phyloP scores from a whole-genome alignment of 2,329 filamentous ascomycete genomes.

The Neodidymelliopsis sp. region DNA sequence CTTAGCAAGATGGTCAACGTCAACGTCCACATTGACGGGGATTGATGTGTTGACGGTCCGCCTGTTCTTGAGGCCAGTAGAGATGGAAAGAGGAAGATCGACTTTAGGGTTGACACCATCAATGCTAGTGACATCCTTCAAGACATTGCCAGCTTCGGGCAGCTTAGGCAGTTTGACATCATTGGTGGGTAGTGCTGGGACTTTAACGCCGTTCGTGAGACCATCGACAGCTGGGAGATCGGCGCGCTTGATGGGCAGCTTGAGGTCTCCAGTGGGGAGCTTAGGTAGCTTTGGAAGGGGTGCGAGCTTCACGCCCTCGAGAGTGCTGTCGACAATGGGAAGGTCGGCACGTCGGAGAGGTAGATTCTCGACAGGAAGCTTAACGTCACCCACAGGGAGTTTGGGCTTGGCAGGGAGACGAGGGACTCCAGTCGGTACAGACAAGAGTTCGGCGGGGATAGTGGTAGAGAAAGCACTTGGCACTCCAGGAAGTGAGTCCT shows the following conservation, averaged over 20 bases:
- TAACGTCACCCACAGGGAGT: not conserved
- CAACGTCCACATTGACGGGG: no score
- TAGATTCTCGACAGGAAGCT: not conserved
- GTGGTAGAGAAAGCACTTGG: not conserved
- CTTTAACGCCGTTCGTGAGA: not conserved
- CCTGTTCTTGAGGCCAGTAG: not conserved
- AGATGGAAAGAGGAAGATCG: not conserved
- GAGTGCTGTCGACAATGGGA: not conserved
- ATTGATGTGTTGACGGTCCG: no score
- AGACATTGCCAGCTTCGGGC: not conserved
- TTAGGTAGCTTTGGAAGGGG: not conserved
- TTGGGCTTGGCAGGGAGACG: not conserved
- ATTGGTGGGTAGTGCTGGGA: not conserved
- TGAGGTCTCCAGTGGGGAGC: not conserved
- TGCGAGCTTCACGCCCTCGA: not conserved
- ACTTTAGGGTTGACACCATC: not conserved
- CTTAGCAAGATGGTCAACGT: no score
- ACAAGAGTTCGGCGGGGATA: not conserved
- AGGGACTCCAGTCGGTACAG: not conserved
- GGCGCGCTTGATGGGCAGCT: not conserved
- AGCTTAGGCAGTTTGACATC: not conserved
- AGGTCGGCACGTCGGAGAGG: not conserved
- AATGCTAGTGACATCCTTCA: not conserved
- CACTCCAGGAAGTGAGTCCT: not conserved
- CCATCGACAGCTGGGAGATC: slow-evolving; percentile 5